phyloP scores from a whole-genome alignment of 1,284 basidiomycete genomes.

The Malassezia caprae region DNA sequence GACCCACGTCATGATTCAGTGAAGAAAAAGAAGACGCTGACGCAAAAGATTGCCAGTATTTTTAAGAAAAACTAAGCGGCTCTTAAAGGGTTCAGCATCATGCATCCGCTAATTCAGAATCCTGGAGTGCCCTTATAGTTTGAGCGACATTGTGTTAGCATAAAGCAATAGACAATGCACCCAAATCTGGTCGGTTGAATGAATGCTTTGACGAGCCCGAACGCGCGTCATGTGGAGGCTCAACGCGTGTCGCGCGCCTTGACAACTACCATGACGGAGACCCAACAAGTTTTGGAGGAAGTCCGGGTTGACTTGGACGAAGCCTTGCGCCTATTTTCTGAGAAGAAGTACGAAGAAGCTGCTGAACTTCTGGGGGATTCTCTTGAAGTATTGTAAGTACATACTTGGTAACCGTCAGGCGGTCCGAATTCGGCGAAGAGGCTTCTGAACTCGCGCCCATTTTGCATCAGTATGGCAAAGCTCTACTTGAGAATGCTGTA shows the following conservation, averaged over 20 bases:
- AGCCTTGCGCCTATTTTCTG: slow-evolving; percentile 31
- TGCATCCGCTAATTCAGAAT: background rate
- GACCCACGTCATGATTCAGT: slow-evolving; percentile 9
- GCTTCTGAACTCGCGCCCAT: slow-evolving; percentile 36
- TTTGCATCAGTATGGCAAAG: slow-evolving; percentile 39
- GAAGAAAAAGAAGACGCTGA: slow-evolving; percentile 4
- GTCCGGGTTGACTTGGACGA: slow-evolving; percentile 25
- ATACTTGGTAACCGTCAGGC: slow-evolving; percentile 3
- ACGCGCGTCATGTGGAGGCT: background rate
- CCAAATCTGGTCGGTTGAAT: background rate
- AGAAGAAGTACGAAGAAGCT: slow-evolving; percentile 31
- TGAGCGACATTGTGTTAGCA: background rate
- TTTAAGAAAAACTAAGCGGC: background rate
- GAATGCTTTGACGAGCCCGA: background rate
- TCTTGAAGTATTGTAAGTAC: slow-evolving; percentile 30
- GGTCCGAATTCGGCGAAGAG: slow-evolving; percentile 27
- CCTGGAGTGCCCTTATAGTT: too few species aligned
- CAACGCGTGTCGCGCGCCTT: background rate
- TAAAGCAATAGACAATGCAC: too few species aligned
- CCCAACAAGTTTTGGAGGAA: background rate
- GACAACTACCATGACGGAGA: background rate
- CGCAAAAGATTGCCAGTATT: background rate
- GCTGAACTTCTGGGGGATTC: slow-evolving; percentile 30
- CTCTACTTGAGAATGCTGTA: slow-evolving; percentile 39
- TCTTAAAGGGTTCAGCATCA: background rate